Conservation (phyloP, 1,284 basidiomycete genomes). For the Cryptococcus hybrid region DNA sequence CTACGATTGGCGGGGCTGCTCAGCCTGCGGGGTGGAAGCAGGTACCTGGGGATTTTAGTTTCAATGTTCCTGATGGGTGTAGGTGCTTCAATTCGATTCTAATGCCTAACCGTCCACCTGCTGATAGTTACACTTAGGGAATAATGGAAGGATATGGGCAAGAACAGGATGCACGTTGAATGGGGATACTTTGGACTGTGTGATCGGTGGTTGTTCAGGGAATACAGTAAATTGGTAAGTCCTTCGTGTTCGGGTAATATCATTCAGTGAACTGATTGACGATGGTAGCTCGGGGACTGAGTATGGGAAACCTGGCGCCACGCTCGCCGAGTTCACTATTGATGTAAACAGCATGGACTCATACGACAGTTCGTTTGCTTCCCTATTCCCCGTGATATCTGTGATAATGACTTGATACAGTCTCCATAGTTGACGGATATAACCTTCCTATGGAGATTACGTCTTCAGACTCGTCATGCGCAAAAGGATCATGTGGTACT, state of each 20-base stretch:
- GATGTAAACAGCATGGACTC: conserved; percentile 8
- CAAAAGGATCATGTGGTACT: conserved; percentile 15
- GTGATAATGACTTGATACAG: conserved; percentile 1
- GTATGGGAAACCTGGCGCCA: conserved; percentile 15
- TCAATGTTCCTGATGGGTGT: conserved; percentile 19
- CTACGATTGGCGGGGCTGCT: not conserved
- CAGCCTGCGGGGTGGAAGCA: conserved; percentile 14
- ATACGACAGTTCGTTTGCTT: conserved; percentile 20
- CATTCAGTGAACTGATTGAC: not conserved
- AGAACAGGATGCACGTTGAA: conserved; percentile 18
- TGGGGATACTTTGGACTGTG: conserved; percentile 13
- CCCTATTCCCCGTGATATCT: not conserved
- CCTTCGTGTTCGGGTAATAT: not conserved
- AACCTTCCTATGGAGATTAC: conserved; percentile 25
- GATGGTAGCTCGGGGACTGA: conserved; percentile 8
- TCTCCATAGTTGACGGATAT: conserved; percentile 31
- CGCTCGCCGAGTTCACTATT: conserved; percentile 24
- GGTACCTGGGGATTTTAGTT: conserved; percentile 5
- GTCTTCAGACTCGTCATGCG: conserved; percentile 13
- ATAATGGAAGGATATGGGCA: conserved; percentile 14
- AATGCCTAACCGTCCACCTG: not conserved
- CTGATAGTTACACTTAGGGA: conserved; percentile 5
- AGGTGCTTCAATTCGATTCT: not conserved
- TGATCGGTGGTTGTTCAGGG: conserved; percentile 15
- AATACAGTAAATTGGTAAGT: conserved; percentile 17